phyloP scores from a whole-genome alignment of 2,329 filamentous ascomycete species.

The Fusarium kyushuense region DNA sequence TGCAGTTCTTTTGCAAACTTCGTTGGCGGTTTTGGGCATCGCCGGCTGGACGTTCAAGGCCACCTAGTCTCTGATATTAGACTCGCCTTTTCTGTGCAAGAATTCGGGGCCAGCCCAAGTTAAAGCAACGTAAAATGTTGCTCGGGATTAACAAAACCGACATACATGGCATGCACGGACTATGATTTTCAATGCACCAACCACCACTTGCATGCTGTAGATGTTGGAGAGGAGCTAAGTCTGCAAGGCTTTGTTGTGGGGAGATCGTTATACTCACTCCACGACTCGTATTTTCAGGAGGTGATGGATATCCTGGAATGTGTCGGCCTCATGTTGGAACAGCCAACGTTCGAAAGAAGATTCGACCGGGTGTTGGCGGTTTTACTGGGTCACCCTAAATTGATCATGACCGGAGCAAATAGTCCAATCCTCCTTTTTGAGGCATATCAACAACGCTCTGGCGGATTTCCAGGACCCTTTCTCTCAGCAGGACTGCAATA shows the following conservation, averaged over 20 bases:
- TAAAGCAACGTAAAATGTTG: constrained; percentile 16
- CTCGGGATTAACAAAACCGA: constrained; percentile 23
- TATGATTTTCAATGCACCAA: constrained; percentile 39
- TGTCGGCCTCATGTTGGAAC: constrained; percentile 8
- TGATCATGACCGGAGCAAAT: constrained; percentile 18
- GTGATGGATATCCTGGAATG: constrained; percentile 15
- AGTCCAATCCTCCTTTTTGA: constrained; percentile 12
- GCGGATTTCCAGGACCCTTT: not conserved
- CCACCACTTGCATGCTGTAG: constrained; percentile 17
- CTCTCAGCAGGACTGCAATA: constrained; percentile 3
- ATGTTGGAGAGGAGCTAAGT: constrained; percentile 3
- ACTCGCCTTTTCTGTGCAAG: not conserved
- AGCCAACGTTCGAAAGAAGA: constrained; percentile 3
- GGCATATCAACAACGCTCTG: not conserved
- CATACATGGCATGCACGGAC: constrained; percentile 37
- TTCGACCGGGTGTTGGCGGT: not conserved
- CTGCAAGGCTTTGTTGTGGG: constrained; percentile 24
- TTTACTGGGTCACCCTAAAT: constrained; percentile 11
- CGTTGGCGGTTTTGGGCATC: constrained; percentile 10
- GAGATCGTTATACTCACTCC: constrained; percentile 10
- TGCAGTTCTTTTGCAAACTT: not conserved
- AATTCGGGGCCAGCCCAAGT: constrained; percentile 6
- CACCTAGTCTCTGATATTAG: not conserved
- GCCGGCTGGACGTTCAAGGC: constrained; percentile 4
- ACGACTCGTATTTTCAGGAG: constrained; percentile 24